These are phyloP conservation scores for Heliosperma pusillum DNA, from an alignment of 148 eudicot genomes.

Conservation along the genomic window DNA sequence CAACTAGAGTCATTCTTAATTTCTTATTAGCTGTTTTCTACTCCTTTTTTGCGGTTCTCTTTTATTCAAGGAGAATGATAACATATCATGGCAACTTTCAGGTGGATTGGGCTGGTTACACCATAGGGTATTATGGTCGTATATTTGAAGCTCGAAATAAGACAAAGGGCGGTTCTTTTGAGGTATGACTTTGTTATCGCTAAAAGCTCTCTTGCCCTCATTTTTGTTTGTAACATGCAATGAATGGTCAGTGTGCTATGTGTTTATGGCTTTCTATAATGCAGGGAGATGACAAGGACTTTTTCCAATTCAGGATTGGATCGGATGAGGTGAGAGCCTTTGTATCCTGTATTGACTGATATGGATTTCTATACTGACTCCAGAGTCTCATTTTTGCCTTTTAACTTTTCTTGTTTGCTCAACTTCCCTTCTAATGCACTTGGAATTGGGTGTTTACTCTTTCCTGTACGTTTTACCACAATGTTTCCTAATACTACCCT, in stretches of 20 bases:
- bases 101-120: slow-evolving; percentile 99
- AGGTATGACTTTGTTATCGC: slow-evolving; percentile 41
- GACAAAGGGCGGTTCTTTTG: slow-evolving; percentile 98
- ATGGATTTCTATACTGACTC: neutral
- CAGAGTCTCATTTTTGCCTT: slow-evolving; percentile 1
- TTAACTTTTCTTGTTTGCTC: neutral
- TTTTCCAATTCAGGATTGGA: slow-evolving; percentile 81
- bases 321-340: slow-evolving; percentile 58
- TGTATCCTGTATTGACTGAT: slow-evolving; percentile 9
- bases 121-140: slow-evolving; percentile 97
- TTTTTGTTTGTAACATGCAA: neutral
- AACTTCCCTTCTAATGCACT: neutral
- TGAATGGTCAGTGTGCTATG: neutral
- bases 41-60: neutral
- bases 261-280: slow-evolving; percentile 20
- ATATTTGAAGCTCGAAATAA: slow-evolving; percentile 99
- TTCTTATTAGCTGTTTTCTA: neutral
- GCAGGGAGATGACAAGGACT: slow-evolving; percentile 91
- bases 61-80: slow-evolving; percentile 1
- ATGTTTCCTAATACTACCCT: too few relatives aligned
- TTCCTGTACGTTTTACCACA: too few relatives aligned
- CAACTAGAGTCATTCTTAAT: neutral
- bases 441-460: too few relatives aligned
- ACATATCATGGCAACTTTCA: slow-evolving; percentile 30
- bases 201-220: slow-evolving; percentile 6